Conservation (phyloP, 2,329 filamentous ascomycete species). For the Didymella lethalis region DNA sequence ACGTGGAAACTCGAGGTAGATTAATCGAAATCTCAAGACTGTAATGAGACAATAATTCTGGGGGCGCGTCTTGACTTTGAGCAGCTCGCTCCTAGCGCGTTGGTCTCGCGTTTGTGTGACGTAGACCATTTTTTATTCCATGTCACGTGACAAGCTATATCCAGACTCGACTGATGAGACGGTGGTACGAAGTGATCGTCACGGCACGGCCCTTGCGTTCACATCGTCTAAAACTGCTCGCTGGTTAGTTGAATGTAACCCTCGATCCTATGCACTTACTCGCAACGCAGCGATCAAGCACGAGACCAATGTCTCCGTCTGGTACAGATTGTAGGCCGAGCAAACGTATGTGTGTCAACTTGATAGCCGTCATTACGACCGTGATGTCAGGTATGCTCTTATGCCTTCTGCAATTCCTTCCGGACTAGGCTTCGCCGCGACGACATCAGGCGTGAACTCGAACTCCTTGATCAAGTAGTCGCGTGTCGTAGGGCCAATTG, state of each 20-base stretch:
- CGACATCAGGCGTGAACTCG: constrained; percentile 76
- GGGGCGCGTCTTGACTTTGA: constrained; percentile 17
- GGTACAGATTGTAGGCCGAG: too few species aligned
- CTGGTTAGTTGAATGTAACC: background rate
- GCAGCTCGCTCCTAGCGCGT: constrained; percentile 17
- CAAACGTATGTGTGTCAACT: background rate
- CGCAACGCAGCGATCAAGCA: background rate
- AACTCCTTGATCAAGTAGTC: constrained; percentile 73
- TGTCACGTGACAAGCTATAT: background rate
- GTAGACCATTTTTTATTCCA: background rate
- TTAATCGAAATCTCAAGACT: background rate
- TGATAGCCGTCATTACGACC: background rate
- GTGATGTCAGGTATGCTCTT: constrained; percentile 35
- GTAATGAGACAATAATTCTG: background rate
- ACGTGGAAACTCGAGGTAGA: background rate
- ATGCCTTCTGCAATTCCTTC: constrained; percentile 79
- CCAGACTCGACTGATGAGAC: background rate
- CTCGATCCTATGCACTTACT: background rate
- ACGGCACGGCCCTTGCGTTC: constrained; percentile 2
- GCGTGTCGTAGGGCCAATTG: constrained; percentile 92
- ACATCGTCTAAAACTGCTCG: background rate
- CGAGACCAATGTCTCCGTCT: background rate
- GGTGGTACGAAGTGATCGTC: background rate
- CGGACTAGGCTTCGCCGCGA: constrained; percentile 80
- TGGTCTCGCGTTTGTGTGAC: constrained; percentile 10